Evolutionary conservation across 83 land plant species (phyloP).

Genomic region (Diphasiastrum complanatum): DNA sequence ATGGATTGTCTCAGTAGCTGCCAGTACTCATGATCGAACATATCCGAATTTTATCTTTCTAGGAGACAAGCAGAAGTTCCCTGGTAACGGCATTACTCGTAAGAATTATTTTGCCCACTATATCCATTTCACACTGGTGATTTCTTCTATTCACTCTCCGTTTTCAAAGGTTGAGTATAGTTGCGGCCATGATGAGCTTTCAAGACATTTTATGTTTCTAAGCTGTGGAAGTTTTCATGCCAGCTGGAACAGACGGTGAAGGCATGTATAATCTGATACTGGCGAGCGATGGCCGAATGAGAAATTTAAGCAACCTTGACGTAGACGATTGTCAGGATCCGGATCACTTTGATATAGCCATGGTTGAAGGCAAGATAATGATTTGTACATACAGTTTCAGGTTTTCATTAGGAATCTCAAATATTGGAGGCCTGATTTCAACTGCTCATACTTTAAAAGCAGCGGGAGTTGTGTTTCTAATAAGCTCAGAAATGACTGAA

Average conservation of each 20-base stretch:
- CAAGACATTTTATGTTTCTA: too few species aligned
- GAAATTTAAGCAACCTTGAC: neutral
- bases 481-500: neutral
- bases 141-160: neutral
- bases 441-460: neutral
- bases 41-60: neutral
- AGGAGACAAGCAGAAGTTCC: neutral
- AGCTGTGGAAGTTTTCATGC: neutral
- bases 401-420: conserved; percentile 1
- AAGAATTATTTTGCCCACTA: neutral
- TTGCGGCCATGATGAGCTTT: too few species aligned
- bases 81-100: conserved; percentile 7
- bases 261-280: neutral
- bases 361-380: conserved; percentile 2
- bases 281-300: neutral
- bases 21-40: too few species aligned
- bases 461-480: neutral
- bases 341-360: neutral
- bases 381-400: conserved; percentile 7
- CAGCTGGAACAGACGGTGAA: conserved; percentile 8
- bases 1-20: conserved; percentile 15
- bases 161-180: too few species aligned
- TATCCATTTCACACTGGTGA: neutral
- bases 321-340: conserved; percentile 9
- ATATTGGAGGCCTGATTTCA: neutral